These are phyloP conservation scores for Leccinum uliginosum DNA, from an alignment of 768 basidiomycete genomes.

Conservation along the genomic window DNA sequence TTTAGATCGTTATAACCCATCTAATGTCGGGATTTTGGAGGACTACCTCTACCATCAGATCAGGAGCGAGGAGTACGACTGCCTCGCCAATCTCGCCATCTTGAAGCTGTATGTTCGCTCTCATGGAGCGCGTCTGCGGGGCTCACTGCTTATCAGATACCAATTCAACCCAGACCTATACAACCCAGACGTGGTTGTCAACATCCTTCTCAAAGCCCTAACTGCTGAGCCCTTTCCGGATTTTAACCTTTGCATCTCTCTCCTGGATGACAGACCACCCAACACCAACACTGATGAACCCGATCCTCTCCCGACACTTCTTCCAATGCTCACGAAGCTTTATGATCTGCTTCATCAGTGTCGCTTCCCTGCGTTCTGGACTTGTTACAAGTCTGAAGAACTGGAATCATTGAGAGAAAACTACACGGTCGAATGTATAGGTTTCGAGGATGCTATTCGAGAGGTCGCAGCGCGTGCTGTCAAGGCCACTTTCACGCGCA, in stretches of 20 bases:
- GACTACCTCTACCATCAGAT: slow-evolving; percentile 97
- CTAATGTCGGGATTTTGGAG: slow-evolving; percentile 88
- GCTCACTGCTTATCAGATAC: slow-evolving; percentile 50
- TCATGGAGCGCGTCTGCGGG: background rate
- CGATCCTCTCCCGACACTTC: slow-evolving; percentile 69
- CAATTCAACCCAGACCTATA: slow-evolving; percentile 94
- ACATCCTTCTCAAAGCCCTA: slow-evolving; percentile 91
- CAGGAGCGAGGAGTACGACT: slow-evolving; percentile 86
- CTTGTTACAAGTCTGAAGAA: slow-evolving; percentile 62
- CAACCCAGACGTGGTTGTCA: slow-evolving; percentile 89
- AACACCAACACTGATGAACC: slow-evolving; percentile 66
- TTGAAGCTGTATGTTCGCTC: slow-evolving; percentile 67
- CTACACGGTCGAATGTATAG: slow-evolving; percentile 78
- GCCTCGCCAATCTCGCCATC: slow-evolving; percentile 91
- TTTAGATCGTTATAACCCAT: slow-evolving; percentile 94
- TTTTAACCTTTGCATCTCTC: slow-evolving; percentile 89
- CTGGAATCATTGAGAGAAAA: slow-evolving; percentile 75
- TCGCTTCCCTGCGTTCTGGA: slow-evolving; percentile 87
- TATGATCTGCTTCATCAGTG: slow-evolving; percentile 74
- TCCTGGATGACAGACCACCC: slow-evolving; percentile 72
- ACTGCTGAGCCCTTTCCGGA: slow-evolving; percentile 84
- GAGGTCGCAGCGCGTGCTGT: slow-evolving; percentile 75
- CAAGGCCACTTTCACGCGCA: slow-evolving; percentile 72
- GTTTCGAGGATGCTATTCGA: slow-evolving; percentile 81
- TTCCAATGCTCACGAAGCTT: slow-evolving; percentile 64